These are phyloP conservation scores for Wickerhamiella hasegawae DNA, from an alignment of 805 yeast genomes.

Conservation along the genomic window DNA sequence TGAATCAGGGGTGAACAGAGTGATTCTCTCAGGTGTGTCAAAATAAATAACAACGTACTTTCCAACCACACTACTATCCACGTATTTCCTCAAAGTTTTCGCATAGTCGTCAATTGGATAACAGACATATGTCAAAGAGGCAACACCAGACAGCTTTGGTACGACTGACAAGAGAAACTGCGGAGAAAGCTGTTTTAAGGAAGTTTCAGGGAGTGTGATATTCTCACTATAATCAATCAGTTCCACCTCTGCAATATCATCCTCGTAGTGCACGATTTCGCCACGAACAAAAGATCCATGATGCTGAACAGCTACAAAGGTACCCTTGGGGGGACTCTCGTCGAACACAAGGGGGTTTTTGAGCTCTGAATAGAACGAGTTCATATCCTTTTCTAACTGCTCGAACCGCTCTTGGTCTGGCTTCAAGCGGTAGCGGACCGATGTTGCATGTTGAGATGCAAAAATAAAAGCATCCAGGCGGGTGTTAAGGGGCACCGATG, in stretches of 20 bases:
- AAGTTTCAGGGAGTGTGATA: conserved; percentile 16
- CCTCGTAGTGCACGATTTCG: conserved; percentile 32
- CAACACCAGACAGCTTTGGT: conserved; percentile 42
- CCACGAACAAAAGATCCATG: not conserved
- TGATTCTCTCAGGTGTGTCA: no score
- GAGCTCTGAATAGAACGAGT: not conserved
- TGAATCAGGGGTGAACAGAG: conserved; percentile 41
- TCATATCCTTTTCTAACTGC: not conserved
- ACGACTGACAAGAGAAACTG: conserved; percentile 27
- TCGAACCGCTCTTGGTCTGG: not conserved
- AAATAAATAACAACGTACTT: no score
- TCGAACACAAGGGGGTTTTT: not conserved
- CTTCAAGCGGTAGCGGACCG: not conserved
- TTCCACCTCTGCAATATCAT: conserved; percentile 32
- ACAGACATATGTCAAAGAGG: conserved; percentile 34
- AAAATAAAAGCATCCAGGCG: no score
- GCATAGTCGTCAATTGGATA: conserved; percentile 48
- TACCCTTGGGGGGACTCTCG: not conserved
- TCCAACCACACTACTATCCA: conserved; percentile 37
- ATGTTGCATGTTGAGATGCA: no score
- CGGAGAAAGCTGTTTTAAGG: no score
- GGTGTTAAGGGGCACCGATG: no score
- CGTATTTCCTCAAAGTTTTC: conserved; percentile 34
- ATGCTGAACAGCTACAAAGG: not conserved
- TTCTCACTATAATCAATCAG: conserved; percentile 48